These are phyloP conservation scores for Lenwebbia sp. DNA, from an alignment of 345 rosid genomes.

Conservation along the genomic window DNA sequence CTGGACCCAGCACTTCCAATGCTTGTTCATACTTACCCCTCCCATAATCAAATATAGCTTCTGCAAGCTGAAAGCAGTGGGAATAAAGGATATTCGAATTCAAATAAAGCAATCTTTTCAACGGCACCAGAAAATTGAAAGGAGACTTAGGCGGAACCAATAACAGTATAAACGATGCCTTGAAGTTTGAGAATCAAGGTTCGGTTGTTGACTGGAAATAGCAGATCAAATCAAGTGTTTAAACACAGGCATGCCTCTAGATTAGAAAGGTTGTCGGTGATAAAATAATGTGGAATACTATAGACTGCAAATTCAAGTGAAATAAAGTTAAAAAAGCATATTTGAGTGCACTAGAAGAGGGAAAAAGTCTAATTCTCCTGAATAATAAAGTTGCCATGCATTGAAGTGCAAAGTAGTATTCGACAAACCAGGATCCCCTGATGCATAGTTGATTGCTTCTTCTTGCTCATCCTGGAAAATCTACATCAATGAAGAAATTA, in stretches of 20 bases:
- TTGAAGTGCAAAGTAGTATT: background rate
- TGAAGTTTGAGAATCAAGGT: background rate
- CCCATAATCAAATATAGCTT: slow-evolving; percentile 60
- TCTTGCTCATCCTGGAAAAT: slow-evolving; percentile 46
- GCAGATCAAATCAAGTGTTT: background rate
- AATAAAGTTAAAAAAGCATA: background rate
- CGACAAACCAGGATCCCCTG: slow-evolving; percentile 55
- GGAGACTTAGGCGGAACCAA: background rate
- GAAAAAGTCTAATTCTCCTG: background rate
- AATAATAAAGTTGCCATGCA: background rate
- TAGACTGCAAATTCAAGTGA: background rate
- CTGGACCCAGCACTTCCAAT: slow-evolving; percentile 48
- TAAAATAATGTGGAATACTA: background rate
- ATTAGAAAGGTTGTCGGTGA: background rate
- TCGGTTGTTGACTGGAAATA: background rate
- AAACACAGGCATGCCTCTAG: background rate
- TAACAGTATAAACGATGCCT: background rate
- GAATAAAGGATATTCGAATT: background rate
- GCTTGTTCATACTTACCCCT: slow-evolving; percentile 39
- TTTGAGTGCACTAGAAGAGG: background rate
- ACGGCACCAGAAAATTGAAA: background rate
- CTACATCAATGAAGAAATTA: slow-evolving; percentile 23
- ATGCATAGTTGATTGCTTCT: slow-evolving; percentile 73
- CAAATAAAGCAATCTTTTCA: background rate
- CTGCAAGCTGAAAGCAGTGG: slow-evolving; percentile 46